phyloP scores from a whole-genome alignment of 2,329 filamentous ascomycete genomes.

The Talaromyces sp. region DNA sequence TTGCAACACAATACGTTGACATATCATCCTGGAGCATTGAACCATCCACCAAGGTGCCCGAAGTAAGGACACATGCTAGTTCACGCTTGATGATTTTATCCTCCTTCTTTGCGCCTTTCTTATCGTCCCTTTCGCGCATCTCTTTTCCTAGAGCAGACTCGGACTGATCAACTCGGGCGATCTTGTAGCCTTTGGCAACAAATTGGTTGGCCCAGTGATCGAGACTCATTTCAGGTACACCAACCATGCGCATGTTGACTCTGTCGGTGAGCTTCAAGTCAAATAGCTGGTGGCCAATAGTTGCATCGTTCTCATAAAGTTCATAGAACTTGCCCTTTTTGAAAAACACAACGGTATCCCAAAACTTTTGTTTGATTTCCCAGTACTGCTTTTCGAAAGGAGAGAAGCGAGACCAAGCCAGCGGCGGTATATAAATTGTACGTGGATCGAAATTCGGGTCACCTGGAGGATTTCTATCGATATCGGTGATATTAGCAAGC shows the following conservation, averaged over 20 bases:
- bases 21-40: conserved; percentile 98
- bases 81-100: conserved; percentile 94
- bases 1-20: conserved; percentile 91
- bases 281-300: conserved; percentile 91
- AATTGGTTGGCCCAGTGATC: conserved; percentile 98
- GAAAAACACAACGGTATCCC: conserved; percentile 98
- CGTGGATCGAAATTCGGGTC: conserved; percentile 88
- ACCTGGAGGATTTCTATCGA: conserved; percentile 70
- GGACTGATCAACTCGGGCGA: conserved; percentile 92
- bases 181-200: conserved; percentile 96
- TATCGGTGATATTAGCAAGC: conserved; percentile 81
- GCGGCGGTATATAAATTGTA: conserved; percentile 82
- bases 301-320: conserved; percentile 95
- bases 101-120: conserved; percentile 60
- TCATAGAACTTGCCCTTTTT: conserved; percentile 99
- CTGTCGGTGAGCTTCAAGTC: conserved; percentile 96
- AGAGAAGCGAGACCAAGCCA: conserved; percentile 77
- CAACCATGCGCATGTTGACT: conserved; percentile 99
- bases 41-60: conserved; percentile 88
- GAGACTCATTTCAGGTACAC: conserved; percentile 91
- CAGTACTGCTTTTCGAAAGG: conserved; percentile 98
- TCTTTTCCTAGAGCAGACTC: conserved; percentile 95
- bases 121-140: conserved; percentile 83
- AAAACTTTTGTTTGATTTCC: conserved; percentile 98
- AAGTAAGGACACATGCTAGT: conserved; percentile 83